Base-by-base conservation (phyloP, 805 yeast genomes). In the Scheffersomyces coipomensis region DNA sequence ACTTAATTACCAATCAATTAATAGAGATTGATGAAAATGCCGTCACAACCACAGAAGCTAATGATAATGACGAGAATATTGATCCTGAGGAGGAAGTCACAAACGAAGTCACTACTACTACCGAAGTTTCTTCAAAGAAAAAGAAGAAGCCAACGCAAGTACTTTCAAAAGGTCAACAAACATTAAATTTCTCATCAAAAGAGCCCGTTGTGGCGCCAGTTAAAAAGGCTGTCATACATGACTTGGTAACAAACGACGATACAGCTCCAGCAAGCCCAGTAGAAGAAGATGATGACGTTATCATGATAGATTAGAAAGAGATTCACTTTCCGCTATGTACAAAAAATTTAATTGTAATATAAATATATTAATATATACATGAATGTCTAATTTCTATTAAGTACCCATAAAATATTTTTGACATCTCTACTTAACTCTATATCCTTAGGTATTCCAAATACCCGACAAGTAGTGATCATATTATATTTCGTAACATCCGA, bases 1-100 rank as follows among this genome's bases (percentile, higher is more conserved):
- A 73, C 15, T 64, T 82, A 2, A 63, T 79, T 5, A 62, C 64
- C 21, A 62, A 66, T 23, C 71, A 73, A 33, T 59, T 60, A 41
- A 66, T 77, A 3, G 47, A 54, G 25, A 23, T 49, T 35, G 46
- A 44, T 13, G 49, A 43, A 23, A 27, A 37, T 16, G 39, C 39
- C 24, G 40, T 32, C 30, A 32, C 38, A 31, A 31, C 39, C 33
- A 43, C 19, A 23, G 35, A 21, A n/a, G 35, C 43, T 23, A 23
- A 27, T 9, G 43, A 44, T 26, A 45, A 40, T 18, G 9, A 42
- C 39, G 21, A 33, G 24, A 18, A 38, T 36, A 42, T 37, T 42
- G 17, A 44, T 46, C n/a, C 32, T 30, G 19, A 19, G 19, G 5
- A 26, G 8, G 38, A 31, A 17, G 24, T 35, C 7, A n/a, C n/a